Percentiles rank a stretch among this genome's conserved stretches.
Conservation (phyloP, 1,284 basidiomycete species). For the Cystobasidium slooffiae region DNA sequence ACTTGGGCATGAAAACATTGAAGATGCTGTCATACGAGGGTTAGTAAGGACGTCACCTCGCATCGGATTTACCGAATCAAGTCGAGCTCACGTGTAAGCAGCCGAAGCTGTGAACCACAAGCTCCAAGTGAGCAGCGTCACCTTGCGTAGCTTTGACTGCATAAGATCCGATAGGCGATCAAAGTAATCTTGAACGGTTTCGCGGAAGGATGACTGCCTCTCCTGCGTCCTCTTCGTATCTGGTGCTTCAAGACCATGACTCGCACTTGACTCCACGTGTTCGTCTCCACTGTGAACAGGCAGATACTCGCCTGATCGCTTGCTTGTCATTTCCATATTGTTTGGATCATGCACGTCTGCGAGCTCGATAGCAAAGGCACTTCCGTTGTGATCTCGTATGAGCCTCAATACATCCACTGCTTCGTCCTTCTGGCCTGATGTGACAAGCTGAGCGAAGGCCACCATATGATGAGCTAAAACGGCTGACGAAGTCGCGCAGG, state of each 20-base stretch:
- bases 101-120: slow-evolving; percentile 68
- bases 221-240: not conserved
- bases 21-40: slow-evolving; percentile 78
- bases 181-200: slow-evolving; percentile 66
- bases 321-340: not conserved
- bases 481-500: slow-evolving; percentile 6
- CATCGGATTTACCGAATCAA: not conserved
- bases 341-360: slow-evolving; percentile 40
- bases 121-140: slow-evolving; percentile 66
- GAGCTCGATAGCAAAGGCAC: slow-evolving; percentile 50
- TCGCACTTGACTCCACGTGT: not conserved
- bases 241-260: not conserved
- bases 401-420: slow-evolving; percentile 77
- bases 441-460: slow-evolving; percentile 64
- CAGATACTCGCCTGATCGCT: slow-evolving; percentile 1
- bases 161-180: slow-evolving; percentile 76
- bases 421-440: slow-evolving; percentile 77
- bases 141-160: slow-evolving; percentile 62
- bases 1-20: slow-evolving; percentile 91
- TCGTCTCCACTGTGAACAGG: slow-evolving; percentile 1
- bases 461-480: not conserved
- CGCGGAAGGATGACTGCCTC: slow-evolving; percentile 60
- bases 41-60: not conserved
- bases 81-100: slow-evolving; percentile 49
- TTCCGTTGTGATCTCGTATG: slow-evolving; percentile 83